Percentiles rank a stretch among this genome's conserved stretches.
Conservation (phyloP, 2,329 filamentous ascomycete species). For the Macroventuria anomochaeta region DNA sequence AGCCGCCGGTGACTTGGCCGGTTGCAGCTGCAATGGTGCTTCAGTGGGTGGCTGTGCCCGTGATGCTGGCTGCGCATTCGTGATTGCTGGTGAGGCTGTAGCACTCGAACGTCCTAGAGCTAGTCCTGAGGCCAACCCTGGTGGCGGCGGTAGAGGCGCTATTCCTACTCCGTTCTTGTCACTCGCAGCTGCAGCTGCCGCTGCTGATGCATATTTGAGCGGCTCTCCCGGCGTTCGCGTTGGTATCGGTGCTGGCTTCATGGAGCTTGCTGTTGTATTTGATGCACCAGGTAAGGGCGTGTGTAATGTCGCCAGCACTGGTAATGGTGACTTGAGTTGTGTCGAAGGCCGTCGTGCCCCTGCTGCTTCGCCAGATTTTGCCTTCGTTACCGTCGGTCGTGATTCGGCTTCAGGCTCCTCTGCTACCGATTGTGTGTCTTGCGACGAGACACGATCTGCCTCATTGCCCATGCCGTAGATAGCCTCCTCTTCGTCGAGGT, state of each 20-base stretch:
- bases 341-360: constrained; percentile 77
- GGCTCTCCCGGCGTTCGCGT: constrained; percentile 85
- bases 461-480: constrained; percentile 81
- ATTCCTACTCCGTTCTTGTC: constrained; percentile 91
- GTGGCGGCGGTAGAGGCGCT: constrained; percentile 88
- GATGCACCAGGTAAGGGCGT: constrained; percentile 69
- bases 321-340: constrained; percentile 91
- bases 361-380: constrained; percentile 67
- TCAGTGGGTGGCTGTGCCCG: constrained; percentile 51
- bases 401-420: constrained; percentile 74
- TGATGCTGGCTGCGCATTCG: constrained; percentile 50
- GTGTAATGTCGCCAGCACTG: constrained; percentile 89
- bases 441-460: constrained; percentile 88
- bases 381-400: constrained; percentile 58
- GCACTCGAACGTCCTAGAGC: constrained; percentile 55
- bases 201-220: constrained; percentile 95
- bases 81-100: constrained; percentile 60
- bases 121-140: constrained; percentile 57
- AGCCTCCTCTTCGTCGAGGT: constrained; percentile 90
- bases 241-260: constrained; percentile 93
- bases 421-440: constrained; percentile 90
- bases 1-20: constrained; percentile 55
- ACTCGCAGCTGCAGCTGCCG: constrained; percentile 87
- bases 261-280: constrained; percentile 66
- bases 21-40: constrained; percentile 39